A percentile compares a stretch with the other conserved stretches of the same genome.
Conservation (phyloP, 257 asterid genomes). For the Jacaranda copaia region DNA sequence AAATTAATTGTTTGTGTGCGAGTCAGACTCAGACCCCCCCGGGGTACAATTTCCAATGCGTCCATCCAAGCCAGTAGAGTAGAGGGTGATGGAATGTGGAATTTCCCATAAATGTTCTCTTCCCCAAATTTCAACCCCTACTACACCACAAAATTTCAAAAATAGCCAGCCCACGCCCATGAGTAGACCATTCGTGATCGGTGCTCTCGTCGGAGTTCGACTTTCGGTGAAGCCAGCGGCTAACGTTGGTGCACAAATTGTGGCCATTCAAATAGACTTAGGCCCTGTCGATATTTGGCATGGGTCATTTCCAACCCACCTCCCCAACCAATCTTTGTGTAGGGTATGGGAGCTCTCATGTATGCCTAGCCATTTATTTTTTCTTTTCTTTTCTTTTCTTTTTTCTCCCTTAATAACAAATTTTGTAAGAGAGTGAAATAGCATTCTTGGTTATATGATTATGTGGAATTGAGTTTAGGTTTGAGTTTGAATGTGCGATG, state of each 20-base stretch:
- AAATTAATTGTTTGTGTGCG: constrained; percentile 28
- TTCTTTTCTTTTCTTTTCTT: not conserved
- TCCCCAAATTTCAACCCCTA: constrained; percentile 33
- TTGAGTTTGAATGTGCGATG: no score
- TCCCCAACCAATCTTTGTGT: not conserved
- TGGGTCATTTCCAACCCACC: constrained; percentile 11
- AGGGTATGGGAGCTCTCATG: not conserved
- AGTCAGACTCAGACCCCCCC: constrained; percentile 33
- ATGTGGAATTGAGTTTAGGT: no score
- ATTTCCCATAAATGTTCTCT: constrained; percentile 41
- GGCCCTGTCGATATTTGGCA: constrained; percentile 34
- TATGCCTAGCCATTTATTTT: constrained; percentile 30
- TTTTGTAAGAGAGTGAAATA: no score
- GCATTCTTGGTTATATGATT: no score
- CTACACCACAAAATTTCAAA: not conserved
- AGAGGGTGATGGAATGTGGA: constrained; percentile 46
- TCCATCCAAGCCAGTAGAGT: constrained; percentile 40
- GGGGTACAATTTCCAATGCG: constrained; percentile 50
- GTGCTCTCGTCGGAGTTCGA: not conserved
- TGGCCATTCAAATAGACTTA: constrained; percentile 21
- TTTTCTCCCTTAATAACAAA: no score
- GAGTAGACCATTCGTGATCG: not conserved
- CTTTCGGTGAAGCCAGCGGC: constrained; percentile 9
- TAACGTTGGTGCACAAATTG: constrained; percentile 5
- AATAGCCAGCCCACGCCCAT: not conserved